Conservation (phyloP, 176 grass and related monocot species). For the Oryza punctata region DNA sequence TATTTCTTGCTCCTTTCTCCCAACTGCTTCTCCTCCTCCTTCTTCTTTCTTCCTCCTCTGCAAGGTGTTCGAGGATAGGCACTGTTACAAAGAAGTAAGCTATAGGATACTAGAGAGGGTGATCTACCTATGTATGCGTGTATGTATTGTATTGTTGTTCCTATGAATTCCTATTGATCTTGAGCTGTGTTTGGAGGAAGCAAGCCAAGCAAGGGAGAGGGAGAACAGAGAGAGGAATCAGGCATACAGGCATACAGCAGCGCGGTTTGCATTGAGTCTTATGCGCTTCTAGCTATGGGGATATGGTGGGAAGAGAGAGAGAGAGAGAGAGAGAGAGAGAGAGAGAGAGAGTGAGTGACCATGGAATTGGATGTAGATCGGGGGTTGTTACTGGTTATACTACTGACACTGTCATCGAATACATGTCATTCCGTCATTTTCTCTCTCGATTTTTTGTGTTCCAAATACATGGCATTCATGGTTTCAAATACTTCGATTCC, state of each 20-base stretch:
- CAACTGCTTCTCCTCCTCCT: not conserved
- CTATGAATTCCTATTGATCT: slow-evolving; percentile 25
- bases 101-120: slow-evolving; percentile 39
- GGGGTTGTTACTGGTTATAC: not conserved
- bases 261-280: slow-evolving; percentile 16
- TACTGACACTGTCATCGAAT: not conserved
- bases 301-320: slow-evolving; percentile 14
- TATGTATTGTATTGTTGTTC: slow-evolving; percentile 26
- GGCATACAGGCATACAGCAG: not conserved
- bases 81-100: slow-evolving; percentile 28
- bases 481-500: not conserved
- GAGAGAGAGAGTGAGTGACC: too few relatives aligned
- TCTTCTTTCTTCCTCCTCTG: not conserved
- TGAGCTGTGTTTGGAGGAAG: slow-evolving; percentile 14
- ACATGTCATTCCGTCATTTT: not conserved
- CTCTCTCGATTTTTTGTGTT: not conserved
- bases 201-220: not conserved
- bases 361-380: not conserved
- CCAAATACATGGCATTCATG: not conserved
- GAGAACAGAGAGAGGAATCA: not conserved
- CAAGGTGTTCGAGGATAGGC: slow-evolving; percentile 26
- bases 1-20: slow-evolving; percentile 28
- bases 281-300: slow-evolving; percentile 2
- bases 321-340: not conserved
- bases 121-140: slow-evolving; percentile 59